Evolutionary conservation across 306 rosid genomes (phyloP).

Genomic region (Dryas drummondii): DNA sequence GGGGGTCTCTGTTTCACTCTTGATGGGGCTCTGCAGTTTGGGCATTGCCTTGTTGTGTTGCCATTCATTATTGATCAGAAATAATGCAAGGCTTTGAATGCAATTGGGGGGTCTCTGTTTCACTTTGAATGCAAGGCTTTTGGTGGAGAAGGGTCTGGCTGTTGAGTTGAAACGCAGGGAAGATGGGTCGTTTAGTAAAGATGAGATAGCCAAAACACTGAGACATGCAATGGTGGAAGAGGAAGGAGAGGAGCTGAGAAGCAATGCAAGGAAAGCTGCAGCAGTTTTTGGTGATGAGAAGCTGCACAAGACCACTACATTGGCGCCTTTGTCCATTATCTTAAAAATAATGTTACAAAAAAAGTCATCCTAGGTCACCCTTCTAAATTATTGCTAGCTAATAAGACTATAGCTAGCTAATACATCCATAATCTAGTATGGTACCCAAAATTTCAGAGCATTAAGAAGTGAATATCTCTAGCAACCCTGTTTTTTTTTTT

Average conservation of each 20-base stretch:
- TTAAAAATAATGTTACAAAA: background rate
- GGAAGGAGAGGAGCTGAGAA: slow-evolving; percentile 41
- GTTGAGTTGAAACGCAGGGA: slow-evolving; percentile 33
- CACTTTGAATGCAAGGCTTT: slow-evolving; percentile 37
- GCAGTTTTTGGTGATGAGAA: slow-evolving; percentile 22
- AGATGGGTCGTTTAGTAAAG: slow-evolving; percentile 40
- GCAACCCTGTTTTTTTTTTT: too few relatives aligned
- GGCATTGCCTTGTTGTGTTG: slow-evolving; percentile 36
- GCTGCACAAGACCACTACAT: slow-evolving; percentile 26
- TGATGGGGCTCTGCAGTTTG: slow-evolving; percentile 50
- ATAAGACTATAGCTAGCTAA: too few relatives aligned
- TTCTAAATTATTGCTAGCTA: too few relatives aligned
- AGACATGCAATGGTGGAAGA: slow-evolving; percentile 32
- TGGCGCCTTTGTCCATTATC: slow-evolving; percentile 11
- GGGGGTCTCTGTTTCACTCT: slow-evolving; percentile 45
- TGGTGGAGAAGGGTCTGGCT: slow-evolving; percentile 41
- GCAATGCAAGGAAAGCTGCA: slow-evolving; percentile 27
- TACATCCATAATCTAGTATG: too few relatives aligned
- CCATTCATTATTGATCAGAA: slow-evolving; percentile 40
- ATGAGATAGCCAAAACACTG: slow-evolving; percentile 36
- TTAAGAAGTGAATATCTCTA: background rate
- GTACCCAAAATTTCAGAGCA: too few relatives aligned
- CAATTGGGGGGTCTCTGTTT: too few relatives aligned
- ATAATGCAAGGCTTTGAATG: too few relatives aligned
- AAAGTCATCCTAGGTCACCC: background rate